A percentile compares a stretch with the other conserved stretches of the same genome.
phyloP scores from a whole-genome alignment of 257 asterid species.

The Cruciata laevipes region DNA sequence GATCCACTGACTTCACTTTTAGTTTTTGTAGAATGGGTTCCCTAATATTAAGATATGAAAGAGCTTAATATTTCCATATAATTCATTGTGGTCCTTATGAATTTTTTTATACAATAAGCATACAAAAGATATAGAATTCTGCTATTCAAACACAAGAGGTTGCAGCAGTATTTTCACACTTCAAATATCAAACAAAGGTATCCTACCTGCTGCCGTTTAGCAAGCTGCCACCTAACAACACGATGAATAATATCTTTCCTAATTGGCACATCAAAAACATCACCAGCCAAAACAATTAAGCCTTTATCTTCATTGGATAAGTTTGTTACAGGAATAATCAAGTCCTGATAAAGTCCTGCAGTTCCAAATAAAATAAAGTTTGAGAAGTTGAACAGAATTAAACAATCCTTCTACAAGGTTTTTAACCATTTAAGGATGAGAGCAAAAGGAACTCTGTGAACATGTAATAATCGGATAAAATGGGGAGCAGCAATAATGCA shows the following conservation, averaged over 20 bases:
- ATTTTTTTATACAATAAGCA: not conserved
- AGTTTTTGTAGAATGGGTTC: constrained; percentile 91
- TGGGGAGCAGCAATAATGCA: not conserved
- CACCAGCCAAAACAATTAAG: constrained; percentile 79
- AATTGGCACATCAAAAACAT: constrained; percentile 84
- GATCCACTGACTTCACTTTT: constrained; percentile 95
- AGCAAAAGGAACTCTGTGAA: not conserved
- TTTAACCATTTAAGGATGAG: not conserved
- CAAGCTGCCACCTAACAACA: constrained; percentile 99
- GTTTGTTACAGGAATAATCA: constrained; percentile 73
- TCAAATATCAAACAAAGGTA: constrained; percentile 4
- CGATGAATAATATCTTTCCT: constrained; percentile 91
- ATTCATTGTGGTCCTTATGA: not conserved
- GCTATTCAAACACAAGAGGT: not conserved
- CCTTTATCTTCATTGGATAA: constrained; percentile 79
- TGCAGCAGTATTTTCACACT: not conserved
- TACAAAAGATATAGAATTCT: not conserved
- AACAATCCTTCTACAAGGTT: not conserved
- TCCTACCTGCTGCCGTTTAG: constrained; percentile 79
- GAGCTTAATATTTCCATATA: not conserved
- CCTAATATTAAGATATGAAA: constrained; percentile 30
- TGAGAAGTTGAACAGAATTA: constrained; percentile 1
- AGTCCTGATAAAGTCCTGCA: constrained; percentile 69
- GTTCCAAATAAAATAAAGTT: constrained; percentile 22
- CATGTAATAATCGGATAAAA: not conserved